Conservation (phyloP, 768 basidiomycete species). For the Austroboletus festivus region DNA sequence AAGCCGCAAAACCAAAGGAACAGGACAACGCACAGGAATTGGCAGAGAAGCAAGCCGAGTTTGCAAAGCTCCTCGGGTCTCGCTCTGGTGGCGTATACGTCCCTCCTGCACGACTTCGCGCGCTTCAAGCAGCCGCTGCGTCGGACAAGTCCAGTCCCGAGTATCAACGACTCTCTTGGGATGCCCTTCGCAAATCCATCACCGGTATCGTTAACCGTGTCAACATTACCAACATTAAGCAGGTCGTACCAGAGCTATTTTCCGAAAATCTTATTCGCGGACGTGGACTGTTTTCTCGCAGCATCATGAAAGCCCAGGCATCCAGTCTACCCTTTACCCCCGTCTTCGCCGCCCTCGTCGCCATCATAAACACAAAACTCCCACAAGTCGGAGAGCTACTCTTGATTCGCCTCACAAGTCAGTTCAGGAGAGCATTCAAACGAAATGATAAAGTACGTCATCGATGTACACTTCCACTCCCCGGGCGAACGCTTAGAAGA, state of each 20-base stretch:
- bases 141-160: constrained; percentile 81
- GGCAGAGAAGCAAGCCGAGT: constrained; percentile 80
- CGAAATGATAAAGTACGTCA: constrained; percentile 89
- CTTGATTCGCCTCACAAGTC: constrained; percentile 84
- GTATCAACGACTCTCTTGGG: constrained; percentile 96
- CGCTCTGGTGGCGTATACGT: constrained; percentile 95
- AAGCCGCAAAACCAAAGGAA: constrained; percentile 49
- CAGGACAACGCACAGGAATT: constrained; percentile 42
- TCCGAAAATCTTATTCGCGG: constrained; percentile 92
- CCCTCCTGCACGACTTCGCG: constrained; percentile 89
- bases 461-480: neutral
- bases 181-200: constrained; percentile 93
- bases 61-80: constrained; percentile 78
- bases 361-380: constrained; percentile 95
- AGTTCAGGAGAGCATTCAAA: constrained; percentile 93
- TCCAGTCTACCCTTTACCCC: constrained; percentile 97
- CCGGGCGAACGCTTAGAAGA: neutral
- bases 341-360: constrained; percentile 90
- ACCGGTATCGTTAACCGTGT: constrained; percentile 99
- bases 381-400: constrained; percentile 95
- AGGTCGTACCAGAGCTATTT: constrained; percentile 87
- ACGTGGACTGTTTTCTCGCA: constrained; percentile 86
- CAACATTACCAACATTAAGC: constrained; percentile 94
- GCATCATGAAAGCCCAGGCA: constrained; percentile 97
- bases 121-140: constrained; percentile 80